Evolutionary conservation across 1,284 basidiomycete genomes (phyloP), one percentile per base, ranked within the genome.

Genomic region (Dichomitus squalens): DNA sequence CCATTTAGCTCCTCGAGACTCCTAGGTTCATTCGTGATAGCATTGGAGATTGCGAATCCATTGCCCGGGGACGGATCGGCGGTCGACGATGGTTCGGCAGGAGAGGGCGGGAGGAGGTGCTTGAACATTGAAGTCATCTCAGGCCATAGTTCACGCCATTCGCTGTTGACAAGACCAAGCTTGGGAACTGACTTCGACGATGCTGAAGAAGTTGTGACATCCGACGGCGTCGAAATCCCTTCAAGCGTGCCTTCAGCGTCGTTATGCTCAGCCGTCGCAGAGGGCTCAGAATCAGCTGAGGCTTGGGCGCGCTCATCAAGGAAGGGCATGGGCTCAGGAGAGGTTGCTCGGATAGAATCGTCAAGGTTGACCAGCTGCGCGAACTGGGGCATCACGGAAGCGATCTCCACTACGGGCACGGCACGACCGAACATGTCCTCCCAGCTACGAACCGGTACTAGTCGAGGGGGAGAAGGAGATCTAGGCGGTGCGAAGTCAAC

Each of bases 131-230:
- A 62, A 6, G 68, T 68, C 36, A 73, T 29, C 47, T 72, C 72
- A 1, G 72, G 72, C 70, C 69, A 72, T 8, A 73, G 57, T 27
- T 71, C 67, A 27, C 55, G 62, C 66, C 67, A 73, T 40, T 72
- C 66, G 25, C 63, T 60, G 57, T 64, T 63, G 16, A 72, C 64
- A 21, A 66, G 65, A 2, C 59, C 66, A 8, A 72, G 62, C 38
- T 63, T 64, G 1, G 69, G 69, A 11, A 67, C 60, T 20, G 63
- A 65, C 21, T 52, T 63, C 16, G 58, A 35, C 16, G 44, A 34
- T 3, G 39, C 18, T 2, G 60, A 59, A 7, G 61, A 60, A 7
- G 60, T 29, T 12, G 62, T 62, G n/a, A 55, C 49, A 7, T 67
- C 66, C 11, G 64, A 66, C 1, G 64, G 66, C 9, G 64, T 66